Conservation (phyloP, 2,329 filamentous ascomycete species). For the Nemania sp. region DNA sequence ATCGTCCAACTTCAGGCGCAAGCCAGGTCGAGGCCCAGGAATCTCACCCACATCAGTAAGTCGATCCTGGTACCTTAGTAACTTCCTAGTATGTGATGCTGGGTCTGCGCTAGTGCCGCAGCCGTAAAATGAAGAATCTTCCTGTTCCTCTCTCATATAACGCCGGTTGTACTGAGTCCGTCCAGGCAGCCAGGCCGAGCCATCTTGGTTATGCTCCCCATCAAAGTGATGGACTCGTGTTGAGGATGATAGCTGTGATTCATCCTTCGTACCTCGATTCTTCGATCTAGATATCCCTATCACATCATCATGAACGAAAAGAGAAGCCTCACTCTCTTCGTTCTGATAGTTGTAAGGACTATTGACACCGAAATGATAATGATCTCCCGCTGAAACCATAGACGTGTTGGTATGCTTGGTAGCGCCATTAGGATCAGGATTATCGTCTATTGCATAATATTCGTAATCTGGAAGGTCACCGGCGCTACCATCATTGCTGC, state of each 20-base stretch:
- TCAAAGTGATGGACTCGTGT: too few species aligned
- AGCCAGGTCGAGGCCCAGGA: slow-evolving; percentile 25
- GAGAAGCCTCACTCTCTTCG: neutral
- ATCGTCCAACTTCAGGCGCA: slow-evolving; percentile 26
- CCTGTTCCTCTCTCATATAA: slow-evolving; percentile 29
- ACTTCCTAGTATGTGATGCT: neutral
- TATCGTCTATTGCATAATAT: neutral
- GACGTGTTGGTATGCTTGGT: too few species aligned
- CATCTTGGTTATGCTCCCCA: neutral
- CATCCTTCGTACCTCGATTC: neutral
- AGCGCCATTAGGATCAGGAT: neutral
- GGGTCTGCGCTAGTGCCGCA: neutral
- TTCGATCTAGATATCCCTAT: neutral
- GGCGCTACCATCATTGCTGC: neutral
- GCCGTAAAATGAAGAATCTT: slow-evolving; percentile 29
- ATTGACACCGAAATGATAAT: neutral
- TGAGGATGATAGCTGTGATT: neutral
- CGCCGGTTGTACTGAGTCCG: neutral
- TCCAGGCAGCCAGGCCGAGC: neutral
- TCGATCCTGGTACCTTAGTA: slow-evolving; percentile 32
- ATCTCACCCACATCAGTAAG: slow-evolving; percentile 19
- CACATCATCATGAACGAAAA: neutral
- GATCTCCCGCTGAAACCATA: neutral
- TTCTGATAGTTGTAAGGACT: neutral
- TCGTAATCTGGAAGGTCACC: slow-evolving; percentile 11